Conservation (phyloP, 306 rosid species). For the Mucuna pruriens region DNA sequence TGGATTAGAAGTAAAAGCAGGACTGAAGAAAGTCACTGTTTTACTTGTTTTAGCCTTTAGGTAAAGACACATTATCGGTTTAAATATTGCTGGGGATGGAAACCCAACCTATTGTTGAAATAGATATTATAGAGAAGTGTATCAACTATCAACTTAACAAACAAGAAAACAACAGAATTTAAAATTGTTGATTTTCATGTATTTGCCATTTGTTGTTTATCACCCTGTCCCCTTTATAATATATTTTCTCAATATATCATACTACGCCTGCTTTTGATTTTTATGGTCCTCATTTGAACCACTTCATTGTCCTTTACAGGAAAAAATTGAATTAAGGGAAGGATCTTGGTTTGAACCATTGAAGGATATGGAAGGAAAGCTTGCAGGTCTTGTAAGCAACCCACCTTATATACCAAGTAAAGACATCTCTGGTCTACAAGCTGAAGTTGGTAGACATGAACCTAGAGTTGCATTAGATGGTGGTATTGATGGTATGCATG, state of each 20-base stretch:
- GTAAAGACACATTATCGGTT: not conserved
- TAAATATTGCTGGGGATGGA: not conserved
- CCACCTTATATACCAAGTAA: constrained; percentile 91
- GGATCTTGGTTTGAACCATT: constrained; percentile 93
- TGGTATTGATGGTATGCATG: constrained; percentile 69
- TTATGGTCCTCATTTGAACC: constrained; percentile 16
- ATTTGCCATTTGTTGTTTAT: not conserved
- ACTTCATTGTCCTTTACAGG: constrained; percentile 50
- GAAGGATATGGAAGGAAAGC: constrained; percentile 66
- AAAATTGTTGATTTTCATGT: not conserved
- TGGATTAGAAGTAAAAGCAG: not conserved
- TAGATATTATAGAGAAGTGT: not conserved
- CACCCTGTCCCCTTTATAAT: not conserved
- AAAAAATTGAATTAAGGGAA: constrained; percentile 66
- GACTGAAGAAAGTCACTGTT: not conserved
- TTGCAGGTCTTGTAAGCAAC: constrained; percentile 82
- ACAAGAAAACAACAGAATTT: not conserved
- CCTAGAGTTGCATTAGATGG: constrained; percentile 86
- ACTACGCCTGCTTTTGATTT: constrained; percentile 10
- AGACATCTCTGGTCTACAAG: constrained; percentile 74
- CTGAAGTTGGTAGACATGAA: constrained; percentile 87
- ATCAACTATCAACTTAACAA: not conserved
- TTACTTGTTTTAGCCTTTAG: not conserved
- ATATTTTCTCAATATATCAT: not conserved
- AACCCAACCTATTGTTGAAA: not conserved